Percentiles rank a stretch among this genome's conserved stretches.
phyloP scores from a whole-genome alignment of 306 rosid genomes.

The Vachellia pachyceras region DNA sequence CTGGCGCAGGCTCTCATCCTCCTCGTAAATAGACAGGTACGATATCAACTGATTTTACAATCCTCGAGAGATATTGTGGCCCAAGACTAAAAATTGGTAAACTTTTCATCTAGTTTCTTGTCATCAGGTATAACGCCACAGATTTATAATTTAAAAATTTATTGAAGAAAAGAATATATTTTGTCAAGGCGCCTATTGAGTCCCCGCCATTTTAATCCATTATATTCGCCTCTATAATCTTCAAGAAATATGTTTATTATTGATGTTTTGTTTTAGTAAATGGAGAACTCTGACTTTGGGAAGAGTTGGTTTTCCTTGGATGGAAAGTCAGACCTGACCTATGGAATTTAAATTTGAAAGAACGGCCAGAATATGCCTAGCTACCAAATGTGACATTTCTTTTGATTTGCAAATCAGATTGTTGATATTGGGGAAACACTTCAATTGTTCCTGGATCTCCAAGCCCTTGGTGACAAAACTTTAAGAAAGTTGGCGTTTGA shows the following conservation, averaged over 20 bases:
- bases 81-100: background rate
- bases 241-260: background rate
- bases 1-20: slow-evolving; percentile 67
- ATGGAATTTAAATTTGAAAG: background rate
- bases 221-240: background rate
- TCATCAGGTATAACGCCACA: background rate
- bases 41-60: background rate
- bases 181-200: background rate
- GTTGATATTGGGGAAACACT: slow-evolving; percentile 65
- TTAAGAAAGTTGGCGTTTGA: slow-evolving; percentile 66
- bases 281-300: background rate
- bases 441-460: slow-evolving; percentile 81
- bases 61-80: background rate
- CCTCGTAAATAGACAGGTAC: slow-evolving; percentile 67
- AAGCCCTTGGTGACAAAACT: slow-evolving; percentile 66
- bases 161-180: background rate
- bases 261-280: background rate
- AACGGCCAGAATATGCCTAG: background rate
- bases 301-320: background rate
- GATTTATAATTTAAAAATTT: background rate
- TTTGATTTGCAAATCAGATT: slow-evolving; percentile 41
- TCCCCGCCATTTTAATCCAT: background rate
- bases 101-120: background rate
- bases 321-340: background rate
- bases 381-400: background rate